Evolutionary conservation across 129 eudicot species (phyloP), one percentile per base, ranked within the genome.

Genomic region (Scalesia atractyloides): DNA sequence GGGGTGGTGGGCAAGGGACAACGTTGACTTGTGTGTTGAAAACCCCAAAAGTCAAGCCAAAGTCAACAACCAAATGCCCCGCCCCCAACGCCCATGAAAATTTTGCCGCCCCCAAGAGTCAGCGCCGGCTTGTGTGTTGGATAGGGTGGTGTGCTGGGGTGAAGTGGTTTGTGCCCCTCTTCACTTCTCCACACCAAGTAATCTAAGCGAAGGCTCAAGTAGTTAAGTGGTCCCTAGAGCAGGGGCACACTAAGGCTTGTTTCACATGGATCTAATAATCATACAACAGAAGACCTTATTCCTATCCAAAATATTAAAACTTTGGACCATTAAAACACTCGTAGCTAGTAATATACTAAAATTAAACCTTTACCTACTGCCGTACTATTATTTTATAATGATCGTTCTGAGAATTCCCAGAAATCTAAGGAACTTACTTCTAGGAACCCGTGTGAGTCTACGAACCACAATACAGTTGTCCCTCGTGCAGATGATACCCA

Each of bases 401-500:
- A 71, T 13, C 1, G 26, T 74, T 64, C 20, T 64, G 57, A 22
- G 54, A 69, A 57, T 76, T 76, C 81, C 81, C 18, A 69, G 47
- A 53, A 66, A 75, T 30, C 70, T 49, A 62, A 73, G 37, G 34
- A 36, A 60, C 63, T 60, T 33, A 76, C 81, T 76, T 76, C 75
- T 62, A 76, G 69, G 75, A 76, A 34, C 47, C 64, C 20, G 18
- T 56, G 62, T n/a, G 33, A 58, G 64, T 22, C 36, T 60, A 69
- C 70, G 63, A 68, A 60, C 76, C 76, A 77, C 76, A 69, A 59
- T 69, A 77, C 81, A 77, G 81, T 77, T 69, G 81, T 77, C 81
- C 81, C 81, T 69, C 81, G 75, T 69, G 81, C 81, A 36, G 52
- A 69, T 69, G 81, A 77, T 60, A 48, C 81, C 81, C 76, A 77